Base-by-base conservation (phyloP, 2,329 filamentous ascomycete species). In the Tricladium varicosporioides region DNA sequence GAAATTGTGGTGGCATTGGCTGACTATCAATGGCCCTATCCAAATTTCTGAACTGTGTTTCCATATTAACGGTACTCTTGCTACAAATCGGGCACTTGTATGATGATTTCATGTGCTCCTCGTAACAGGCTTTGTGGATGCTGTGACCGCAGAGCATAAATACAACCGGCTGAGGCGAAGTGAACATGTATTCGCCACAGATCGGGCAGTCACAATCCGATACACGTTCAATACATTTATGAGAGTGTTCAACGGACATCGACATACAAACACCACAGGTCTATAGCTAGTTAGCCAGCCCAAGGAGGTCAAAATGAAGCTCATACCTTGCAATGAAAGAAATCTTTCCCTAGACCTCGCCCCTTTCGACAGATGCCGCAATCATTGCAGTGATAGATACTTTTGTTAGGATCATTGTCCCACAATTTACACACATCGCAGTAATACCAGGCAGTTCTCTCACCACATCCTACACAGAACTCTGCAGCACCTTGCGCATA, bases 31-130 rank as follows among this genome's bases (percentile, higher is more conserved):
- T 96, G 50, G 91, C 87, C 52, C 92, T 84, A 67, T 97, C 93
- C 33, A 97, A 76, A 65, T 94, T 94, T 49, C 91, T 86, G 76
- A 97, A 99, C 65, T 95, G 89, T 40, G 90, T 84, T 69, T 97
- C 93, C 93, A 99, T 99, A 70, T 97, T 97, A 63, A 91, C 85
- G n/a, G 96, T 88, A 62, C 90, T 96, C 73, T 94, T 96, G 75
- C 88, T 96, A 80, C 94, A 99, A 49, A 97, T 92, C 0, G 93
- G 94, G 68, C 94, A 99, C 69, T 93, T 95, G 76, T 97, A 99
- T 5, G 92, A 95, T 2, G 85, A 86, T 66, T 87, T 87, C 78
- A 95, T 92, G 70, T 96, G 89, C 65, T 94, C 84, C 47, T 90
- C 84, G 69, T 96, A 94, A 74, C 94, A 99, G 57, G 84, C 84